Conservation (phyloP, 495 filamentous ascomycete species). For the Hypoxylon crocopeplum region DNA sequence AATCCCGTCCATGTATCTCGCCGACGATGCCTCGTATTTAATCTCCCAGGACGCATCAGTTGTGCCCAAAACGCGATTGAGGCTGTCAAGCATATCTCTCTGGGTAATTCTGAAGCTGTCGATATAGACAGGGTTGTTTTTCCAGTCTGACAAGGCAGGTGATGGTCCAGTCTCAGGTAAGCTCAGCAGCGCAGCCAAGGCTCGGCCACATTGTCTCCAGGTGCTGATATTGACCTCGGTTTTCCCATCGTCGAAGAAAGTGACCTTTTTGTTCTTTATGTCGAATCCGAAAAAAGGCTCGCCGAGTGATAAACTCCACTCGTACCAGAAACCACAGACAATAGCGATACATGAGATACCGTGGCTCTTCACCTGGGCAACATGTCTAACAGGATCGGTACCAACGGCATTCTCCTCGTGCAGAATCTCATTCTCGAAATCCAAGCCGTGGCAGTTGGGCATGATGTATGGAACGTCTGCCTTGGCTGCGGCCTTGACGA, state of each 20-base stretch:
- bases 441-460: slow-evolving; percentile 63
- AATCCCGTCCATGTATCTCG: slow-evolving; percentile 53
- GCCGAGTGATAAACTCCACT: slow-evolving; percentile 47
- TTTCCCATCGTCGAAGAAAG: slow-evolving; percentile 45
- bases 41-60: slow-evolving; percentile 65
- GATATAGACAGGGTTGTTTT: slow-evolving; percentile 49
- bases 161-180: slow-evolving; percentile 40
- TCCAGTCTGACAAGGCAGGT: slow-evolving; percentile 43
- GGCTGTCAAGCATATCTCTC: slow-evolving; percentile 53
- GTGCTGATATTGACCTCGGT: slow-evolving; percentile 46
- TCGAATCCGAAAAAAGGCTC: slow-evolving; percentile 42
- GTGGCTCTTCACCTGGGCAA: slow-evolving; percentile 48
- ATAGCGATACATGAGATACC: slow-evolving; percentile 27
- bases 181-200: slow-evolving; percentile 47
- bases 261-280: slow-evolving; percentile 31
- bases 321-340: slow-evolving; percentile 47
- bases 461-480: slow-evolving; percentile 68
- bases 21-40: slow-evolving; percentile 43
- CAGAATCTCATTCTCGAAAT: slow-evolving; percentile 46
- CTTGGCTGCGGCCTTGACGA: slow-evolving; percentile 65
- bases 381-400: too few species aligned
- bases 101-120: slow-evolving; percentile 54
- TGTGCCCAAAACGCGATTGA: slow-evolving; percentile 60
- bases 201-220: slow-evolving; percentile 51
- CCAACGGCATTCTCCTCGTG: slow-evolving; percentile 43